Conservation (phyloP, 2,329 filamentous ascomycete species). For the Epichloe bromicola region DNA sequence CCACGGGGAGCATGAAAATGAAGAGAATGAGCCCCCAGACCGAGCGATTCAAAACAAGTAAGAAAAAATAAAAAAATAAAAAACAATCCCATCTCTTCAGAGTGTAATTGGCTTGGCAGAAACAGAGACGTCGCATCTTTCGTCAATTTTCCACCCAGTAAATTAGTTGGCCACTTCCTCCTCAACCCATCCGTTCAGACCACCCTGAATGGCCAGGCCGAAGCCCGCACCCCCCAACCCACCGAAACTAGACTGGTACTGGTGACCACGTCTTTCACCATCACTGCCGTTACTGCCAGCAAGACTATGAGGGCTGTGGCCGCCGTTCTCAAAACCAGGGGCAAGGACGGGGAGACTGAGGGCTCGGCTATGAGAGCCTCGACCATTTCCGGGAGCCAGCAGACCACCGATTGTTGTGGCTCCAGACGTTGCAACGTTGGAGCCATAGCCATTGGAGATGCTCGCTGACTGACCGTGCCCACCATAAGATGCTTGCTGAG, state of each 20-base stretch:
- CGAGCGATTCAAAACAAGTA: slow-evolving; percentile 15
- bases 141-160: slow-evolving; percentile 1
- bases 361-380: slow-evolving; percentile 60
- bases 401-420: slow-evolving; percentile 64
- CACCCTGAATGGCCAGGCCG: slow-evolving; percentile 49
- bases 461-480: slow-evolving; percentile 54
- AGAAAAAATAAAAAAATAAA: slow-evolving; percentile 7
- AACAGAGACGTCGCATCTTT: neutral
- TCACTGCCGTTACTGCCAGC: slow-evolving; percentile 32
- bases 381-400: slow-evolving; percentile 54
- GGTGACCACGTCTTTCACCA: slow-evolving; percentile 48
- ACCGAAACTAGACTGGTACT: slow-evolving; percentile 51
- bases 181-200: slow-evolving; percentile 55
- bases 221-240: slow-evolving; percentile 46
- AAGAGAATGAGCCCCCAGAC: slow-evolving; percentile 7
- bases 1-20: slow-evolving; percentile 3
- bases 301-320: slow-evolving; percentile 35
- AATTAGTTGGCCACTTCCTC: slow-evolving; percentile 49
- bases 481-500: slow-evolving; percentile 46
- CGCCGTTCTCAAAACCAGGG: slow-evolving; percentile 48
- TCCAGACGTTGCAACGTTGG: slow-evolving; percentile 37
- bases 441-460: slow-evolving; percentile 50
- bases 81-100: slow-evolving; percentile 23
- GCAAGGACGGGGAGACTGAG: slow-evolving; percentile 72
- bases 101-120: neutral